Conservation (phyloP, 106 monocot species). For the Dioscorea alata region DNA sequence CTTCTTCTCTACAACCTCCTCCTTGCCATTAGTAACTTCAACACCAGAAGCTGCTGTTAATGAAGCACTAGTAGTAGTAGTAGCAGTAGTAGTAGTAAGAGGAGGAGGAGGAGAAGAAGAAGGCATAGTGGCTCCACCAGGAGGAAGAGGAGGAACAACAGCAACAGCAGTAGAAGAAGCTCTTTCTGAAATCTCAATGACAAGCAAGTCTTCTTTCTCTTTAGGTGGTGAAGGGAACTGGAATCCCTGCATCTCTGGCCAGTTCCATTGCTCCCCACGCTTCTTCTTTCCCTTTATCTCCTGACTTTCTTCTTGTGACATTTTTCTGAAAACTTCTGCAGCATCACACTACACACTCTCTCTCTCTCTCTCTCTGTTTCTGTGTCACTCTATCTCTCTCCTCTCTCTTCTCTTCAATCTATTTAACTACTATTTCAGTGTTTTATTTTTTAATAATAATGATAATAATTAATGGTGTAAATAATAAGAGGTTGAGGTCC, state of each 20-base stretch:
- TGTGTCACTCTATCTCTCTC: constrained; percentile 5
- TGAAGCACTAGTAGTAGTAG: not conserved
- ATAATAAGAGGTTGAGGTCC: not conserved
- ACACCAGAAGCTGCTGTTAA: not conserved
- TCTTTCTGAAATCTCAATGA: constrained; percentile 20
- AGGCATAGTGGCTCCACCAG: no score
- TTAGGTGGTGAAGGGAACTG: constrained; percentile 32
- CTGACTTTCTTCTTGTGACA: constrained; percentile 4
- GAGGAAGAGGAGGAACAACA: not conserved
- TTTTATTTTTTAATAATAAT: not conserved
- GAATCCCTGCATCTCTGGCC: constrained; percentile 60
- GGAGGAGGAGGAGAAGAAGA: not conserved
- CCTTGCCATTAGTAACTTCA: not conserved
- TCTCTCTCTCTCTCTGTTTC: constrained; percentile 10
- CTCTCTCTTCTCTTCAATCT: not conserved
- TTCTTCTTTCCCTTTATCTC: constrained; percentile 5
- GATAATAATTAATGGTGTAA: no score
- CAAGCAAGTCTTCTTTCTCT: constrained; percentile 14
- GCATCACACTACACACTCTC: not conserved
- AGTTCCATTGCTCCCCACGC: constrained; percentile 25
- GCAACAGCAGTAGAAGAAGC: not conserved
- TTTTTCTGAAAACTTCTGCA: not conserved
- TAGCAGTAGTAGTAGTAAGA: not conserved
- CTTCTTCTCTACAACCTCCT: constrained; percentile 2
- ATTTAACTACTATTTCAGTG: not conserved